A percentile compares a stretch with the other conserved stretches of the same genome.
These are phyloP conservation scores for Glycine soja DNA, from an alignment of 306 rosid genomes.

Conservation along the genomic window DNA sequence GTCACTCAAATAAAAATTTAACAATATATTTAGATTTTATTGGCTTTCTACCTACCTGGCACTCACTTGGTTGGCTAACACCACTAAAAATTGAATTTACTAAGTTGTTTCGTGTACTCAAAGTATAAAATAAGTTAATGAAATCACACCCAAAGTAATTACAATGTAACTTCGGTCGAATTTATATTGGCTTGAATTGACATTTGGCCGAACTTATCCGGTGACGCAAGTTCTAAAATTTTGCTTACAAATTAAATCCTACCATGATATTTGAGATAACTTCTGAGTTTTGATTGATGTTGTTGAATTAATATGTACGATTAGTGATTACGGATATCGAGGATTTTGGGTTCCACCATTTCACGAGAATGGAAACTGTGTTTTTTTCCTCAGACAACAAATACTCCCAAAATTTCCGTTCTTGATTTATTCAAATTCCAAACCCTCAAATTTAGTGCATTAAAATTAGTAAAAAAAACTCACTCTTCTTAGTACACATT, in stretches of 20 bases:
- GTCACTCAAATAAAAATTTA: neutral
- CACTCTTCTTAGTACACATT: too few relatives aligned
- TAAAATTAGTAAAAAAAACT: neutral
- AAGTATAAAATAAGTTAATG: neutral
- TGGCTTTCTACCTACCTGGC: neutral
- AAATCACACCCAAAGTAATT: neutral
- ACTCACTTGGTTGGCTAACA: neutral
- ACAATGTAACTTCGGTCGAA: neutral
- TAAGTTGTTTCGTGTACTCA: neutral
- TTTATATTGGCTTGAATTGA: neutral
- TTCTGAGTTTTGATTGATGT: neutral
- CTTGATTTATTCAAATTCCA: neutral
- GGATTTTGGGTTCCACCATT: conserved; percentile 7
- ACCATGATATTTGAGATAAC: neutral
- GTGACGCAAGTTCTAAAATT: neutral
- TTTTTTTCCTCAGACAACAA: neutral
- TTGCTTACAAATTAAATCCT: neutral
- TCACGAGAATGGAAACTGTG: conserved; percentile 30
- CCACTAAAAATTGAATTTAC: neutral
- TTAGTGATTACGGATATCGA: neutral
- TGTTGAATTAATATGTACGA: neutral
- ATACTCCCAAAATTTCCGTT: neutral
- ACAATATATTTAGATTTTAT: neutral
- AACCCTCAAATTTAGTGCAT: neutral
- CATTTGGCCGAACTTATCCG: neutral